Evolutionary conservation across 495 filamentous ascomycete species (phyloP).

Genomic region (Oidiodendron maius): DNA sequence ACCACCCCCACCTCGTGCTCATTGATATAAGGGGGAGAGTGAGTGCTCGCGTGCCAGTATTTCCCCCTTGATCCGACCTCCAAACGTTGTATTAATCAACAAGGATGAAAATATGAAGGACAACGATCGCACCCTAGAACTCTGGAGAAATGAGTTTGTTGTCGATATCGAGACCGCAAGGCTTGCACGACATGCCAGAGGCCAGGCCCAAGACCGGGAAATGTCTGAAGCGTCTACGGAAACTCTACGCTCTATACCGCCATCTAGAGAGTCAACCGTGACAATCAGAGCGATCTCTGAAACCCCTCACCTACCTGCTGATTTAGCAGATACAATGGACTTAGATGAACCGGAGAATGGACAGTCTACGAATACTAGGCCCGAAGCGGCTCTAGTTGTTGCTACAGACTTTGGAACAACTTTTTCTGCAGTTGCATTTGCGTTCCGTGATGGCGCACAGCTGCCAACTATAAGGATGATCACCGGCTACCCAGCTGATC

Average conservation of each 20-base stretch:
- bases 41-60: too few relatives aligned
- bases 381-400: constrained; percentile 1
- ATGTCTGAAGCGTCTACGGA: background rate
- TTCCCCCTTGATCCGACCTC: too few relatives aligned
- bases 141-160: background rate
- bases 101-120: too few relatives aligned
- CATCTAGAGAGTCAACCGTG: background rate
- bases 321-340: constrained; percentile 1
- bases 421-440: constrained; percentile 8
- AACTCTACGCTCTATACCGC: background rate
- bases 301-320: background rate
- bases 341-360: background rate
- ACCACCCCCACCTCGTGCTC: too few relatives aligned
- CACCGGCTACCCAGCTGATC: constrained; percentile 6
- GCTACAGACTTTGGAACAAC: constrained; percentile 13
- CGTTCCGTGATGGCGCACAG: background rate
- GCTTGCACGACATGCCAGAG: background rate
- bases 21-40: too few relatives aligned
- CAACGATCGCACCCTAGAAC: background rate
- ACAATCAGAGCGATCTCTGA: background rate
- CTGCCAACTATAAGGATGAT: constrained; percentile 2
- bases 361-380: background rate
- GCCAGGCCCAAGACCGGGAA: constrained; percentile 2
- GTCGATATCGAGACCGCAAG: background rate
- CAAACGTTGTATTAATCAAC: too few relatives aligned